Percentiles rank a stretch among this genome's conserved stretches.
Evolutionary conservation across 192 early-diverging fungal genomes (phyloP).

Genomic region (Backusella mclennaniae): DNA sequence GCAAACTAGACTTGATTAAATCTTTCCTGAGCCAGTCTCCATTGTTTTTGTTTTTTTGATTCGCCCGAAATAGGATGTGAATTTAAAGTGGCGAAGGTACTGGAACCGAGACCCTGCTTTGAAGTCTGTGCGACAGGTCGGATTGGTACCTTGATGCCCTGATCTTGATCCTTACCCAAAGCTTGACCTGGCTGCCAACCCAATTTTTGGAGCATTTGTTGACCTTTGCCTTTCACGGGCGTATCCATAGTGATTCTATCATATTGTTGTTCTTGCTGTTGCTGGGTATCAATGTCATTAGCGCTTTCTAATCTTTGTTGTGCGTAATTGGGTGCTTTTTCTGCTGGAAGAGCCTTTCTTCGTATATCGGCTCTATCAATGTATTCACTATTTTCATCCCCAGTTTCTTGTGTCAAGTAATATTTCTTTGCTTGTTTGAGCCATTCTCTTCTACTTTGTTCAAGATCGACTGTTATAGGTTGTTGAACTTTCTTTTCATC

Average conservation of each 20-base stretch:
- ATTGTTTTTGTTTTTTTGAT: conserved; percentile 6
- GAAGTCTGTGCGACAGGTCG: not conserved
- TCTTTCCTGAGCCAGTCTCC: conserved; percentile 17
- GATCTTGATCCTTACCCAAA: conserved; percentile 36
- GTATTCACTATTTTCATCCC: not conserved
- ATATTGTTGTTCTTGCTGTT: not conserved
- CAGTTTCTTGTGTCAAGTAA: not conserved
- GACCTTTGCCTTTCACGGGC: conserved; percentile 61
- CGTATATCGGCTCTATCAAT: conserved; percentile 23
- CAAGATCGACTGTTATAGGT: conserved; percentile 23
- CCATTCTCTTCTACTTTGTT: conserved; percentile 32
- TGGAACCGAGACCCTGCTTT: not conserved
- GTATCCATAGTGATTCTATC: conserved; percentile 36
- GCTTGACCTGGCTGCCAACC: conserved; percentile 71
- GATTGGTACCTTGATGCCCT: conserved; percentile 15
- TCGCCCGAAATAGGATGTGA: not conserved
- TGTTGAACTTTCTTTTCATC: conserved; percentile 4
- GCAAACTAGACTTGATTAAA: not conserved
- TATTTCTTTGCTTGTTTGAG: conserved; percentile 28
- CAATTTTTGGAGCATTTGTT: conserved; percentile 57
- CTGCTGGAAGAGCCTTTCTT: not conserved
- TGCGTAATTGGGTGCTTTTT: not conserved
- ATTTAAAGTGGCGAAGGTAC: not conserved
- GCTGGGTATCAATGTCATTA: not conserved
- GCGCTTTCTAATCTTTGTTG: not conserved